phyloP scores from a whole-genome alignment of 2,329 filamentous ascomycete genomes.

The Penicillium decumbens region DNA sequence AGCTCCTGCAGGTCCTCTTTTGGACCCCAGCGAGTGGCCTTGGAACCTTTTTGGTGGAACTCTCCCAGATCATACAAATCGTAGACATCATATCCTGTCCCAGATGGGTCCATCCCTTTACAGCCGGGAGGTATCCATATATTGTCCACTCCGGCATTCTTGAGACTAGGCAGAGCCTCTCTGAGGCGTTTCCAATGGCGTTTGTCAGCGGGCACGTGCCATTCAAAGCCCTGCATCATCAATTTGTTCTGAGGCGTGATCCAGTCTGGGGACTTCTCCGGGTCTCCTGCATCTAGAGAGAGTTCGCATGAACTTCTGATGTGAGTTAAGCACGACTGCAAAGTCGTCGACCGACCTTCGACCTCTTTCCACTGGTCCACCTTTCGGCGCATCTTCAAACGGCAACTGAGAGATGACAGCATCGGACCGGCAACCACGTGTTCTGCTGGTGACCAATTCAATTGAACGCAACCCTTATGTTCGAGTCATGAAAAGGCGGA shows the following conservation, averaged over 20 bases:
- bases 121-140: conserved; percentile 68
- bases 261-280: conserved; percentile 25
- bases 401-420: too few relatives aligned
- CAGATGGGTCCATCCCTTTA: conserved; percentile 58
- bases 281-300: conserved; percentile 47
- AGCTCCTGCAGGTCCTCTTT: conserved; percentile 57
- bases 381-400: too few relatives aligned
- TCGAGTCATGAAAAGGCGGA: too few relatives aligned
- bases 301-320: conserved; percentile 57
- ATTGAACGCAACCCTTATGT: too few relatives aligned
- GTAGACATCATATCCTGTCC: conserved; percentile 67
- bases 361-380: too few relatives aligned
- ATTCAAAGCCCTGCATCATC: conserved; percentile 69
- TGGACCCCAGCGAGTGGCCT: conserved; percentile 66
- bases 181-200: conserved; percentile 59
- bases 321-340: neutral
- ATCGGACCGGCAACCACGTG: too few relatives aligned
- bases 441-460: too few relatives aligned
- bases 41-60: conserved; percentile 64
- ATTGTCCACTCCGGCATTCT: conserved; percentile 57
- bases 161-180: conserved; percentile 51
- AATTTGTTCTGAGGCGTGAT: conserved; percentile 38
- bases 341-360: too few relatives aligned
- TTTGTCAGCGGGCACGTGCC: conserved; percentile 61
- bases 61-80: conserved; percentile 68